Evolutionary conservation across 75 land plant genomes (phyloP).

Genomic region (Cunninghamia lanceolata): DNA sequence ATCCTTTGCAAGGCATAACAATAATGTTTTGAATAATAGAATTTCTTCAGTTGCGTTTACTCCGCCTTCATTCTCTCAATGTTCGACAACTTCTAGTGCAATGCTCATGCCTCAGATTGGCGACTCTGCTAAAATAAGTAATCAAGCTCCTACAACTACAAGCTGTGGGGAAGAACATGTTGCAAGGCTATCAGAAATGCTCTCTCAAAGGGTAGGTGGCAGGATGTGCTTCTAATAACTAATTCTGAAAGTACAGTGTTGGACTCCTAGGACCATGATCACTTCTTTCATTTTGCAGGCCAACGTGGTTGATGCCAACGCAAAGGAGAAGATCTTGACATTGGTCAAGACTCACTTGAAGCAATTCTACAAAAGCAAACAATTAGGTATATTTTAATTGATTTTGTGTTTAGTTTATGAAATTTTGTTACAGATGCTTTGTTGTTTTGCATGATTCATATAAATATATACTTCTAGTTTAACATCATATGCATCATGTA

Average conservation of each 20-base stretch:
- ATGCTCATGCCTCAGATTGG: not conserved
- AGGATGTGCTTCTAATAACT: constrained; percentile 1
- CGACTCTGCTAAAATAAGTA: not conserved
- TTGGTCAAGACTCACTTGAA: constrained; percentile 61
- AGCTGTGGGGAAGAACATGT: not conserved
- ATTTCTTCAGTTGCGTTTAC: not conserved
- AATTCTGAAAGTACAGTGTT: not conserved
- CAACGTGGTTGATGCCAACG: constrained; percentile 17
- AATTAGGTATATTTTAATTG: constrained; percentile 33
- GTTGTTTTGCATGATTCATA: not conserved
- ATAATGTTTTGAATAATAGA: not conserved
- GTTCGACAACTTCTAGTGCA: not conserved
- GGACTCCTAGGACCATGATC: not conserved
- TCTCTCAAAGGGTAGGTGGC: not conserved
- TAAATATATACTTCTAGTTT: not conserved
- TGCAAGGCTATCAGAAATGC: not conserved
- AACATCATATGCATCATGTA: not conserved
- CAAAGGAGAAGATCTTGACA: constrained; percentile 49
- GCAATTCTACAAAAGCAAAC: constrained; percentile 16
- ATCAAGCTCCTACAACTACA: not conserved
- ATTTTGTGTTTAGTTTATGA: not conserved
- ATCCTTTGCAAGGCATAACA: not conserved
- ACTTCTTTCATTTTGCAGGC: not conserved
- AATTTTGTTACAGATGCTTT: not conserved
- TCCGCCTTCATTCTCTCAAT: not conserved